A percentile compares a stretch with the other conserved stretches of the same genome.
phyloP scores from a whole-genome alignment of 345 rosid genomes.

The Aquilaria yunnanensis region DNA sequence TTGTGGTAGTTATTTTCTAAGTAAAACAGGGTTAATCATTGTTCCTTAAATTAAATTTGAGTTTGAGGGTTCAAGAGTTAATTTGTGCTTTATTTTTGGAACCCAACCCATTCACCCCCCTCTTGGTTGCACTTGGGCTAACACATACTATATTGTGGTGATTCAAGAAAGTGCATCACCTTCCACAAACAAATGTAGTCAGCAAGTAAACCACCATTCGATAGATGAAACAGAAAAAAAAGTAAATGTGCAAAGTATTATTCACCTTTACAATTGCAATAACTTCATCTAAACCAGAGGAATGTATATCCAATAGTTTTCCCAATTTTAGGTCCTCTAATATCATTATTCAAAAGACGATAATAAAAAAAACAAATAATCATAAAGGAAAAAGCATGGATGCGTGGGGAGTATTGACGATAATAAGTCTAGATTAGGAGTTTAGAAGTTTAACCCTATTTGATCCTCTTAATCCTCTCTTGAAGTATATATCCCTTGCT shows the following conservation, averaged over 20 bases:
- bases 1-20: no score
- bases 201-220: conserved; percentile 17
- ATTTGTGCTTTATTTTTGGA: no score
- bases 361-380: conserved; percentile 3
- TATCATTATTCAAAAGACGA: conserved; percentile 29
- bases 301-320: conserved; percentile 92
- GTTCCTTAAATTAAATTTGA: no score
- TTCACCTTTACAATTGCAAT: conserved; percentile 90
- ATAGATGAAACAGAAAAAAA: background rate
- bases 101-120: no score
- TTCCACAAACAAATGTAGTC: conserved; percentile 26
- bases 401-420: background rate
- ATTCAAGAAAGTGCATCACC: conserved; percentile 98
- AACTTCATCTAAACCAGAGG: conserved; percentile 99
- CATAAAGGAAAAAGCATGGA: background rate
- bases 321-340: conserved; percentile 91
- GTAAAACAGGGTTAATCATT: no score
- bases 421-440: no score
- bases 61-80: no score
- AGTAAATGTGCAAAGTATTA: conserved; percentile 10
- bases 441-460: no score
- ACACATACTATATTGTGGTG: conserved; percentile 72
- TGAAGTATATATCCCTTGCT: no score
- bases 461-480: no score
- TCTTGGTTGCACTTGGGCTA: no score